Evolutionary conservation across 495 filamentous ascomycete species (phyloP), one percentile per base, ranked within the genome.

Genomic region (Rhizodiscina lignyota): DNA sequence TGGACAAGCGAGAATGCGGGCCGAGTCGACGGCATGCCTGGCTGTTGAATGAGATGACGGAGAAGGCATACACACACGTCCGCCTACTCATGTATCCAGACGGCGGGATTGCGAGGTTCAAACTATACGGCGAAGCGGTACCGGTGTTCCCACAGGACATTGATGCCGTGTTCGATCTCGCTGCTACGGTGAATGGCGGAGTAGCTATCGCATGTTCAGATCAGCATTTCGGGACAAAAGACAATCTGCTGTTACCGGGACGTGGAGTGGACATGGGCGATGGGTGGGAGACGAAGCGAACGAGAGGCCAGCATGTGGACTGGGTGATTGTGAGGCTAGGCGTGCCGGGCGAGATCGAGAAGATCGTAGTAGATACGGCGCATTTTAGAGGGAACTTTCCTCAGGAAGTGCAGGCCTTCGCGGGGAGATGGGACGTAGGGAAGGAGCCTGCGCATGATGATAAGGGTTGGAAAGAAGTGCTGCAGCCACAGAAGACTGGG

Each of bases 381-480:
- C 80, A 84, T 56, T 94, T 87, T 53, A 61, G 83, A 23, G 86
- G 86, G 4, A 94, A 94, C 56, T 94, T 79, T 45, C 86, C 86
- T 0, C 71, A 83, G 46, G 70, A 70, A 38, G 72, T 83, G 18
- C 72, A 71, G 48, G 66, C 84, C 15, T 75, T 83, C 43, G 78
- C 65, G 4, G 70, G 72, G 32, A 59, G 68, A 30, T 68, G 62
- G 53, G 63, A 53, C 40, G 63, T 45, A 3, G 62, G 64, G 20
- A 57, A 58, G n/a, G 63, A 68, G 40, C 76, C 72, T 6, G 58
- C 52, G 4, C 57, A 62, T 12, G 72, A 77, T 32, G 70, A 76
- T 35, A 54, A 67, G 22, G 70, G 66, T 2, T 94, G 86, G 85
- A 60, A 62, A 10, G 67, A 76, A 45, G 50, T 91, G 11, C 60